A percentile compares a stretch with the other conserved stretches of the same genome.
Evolutionary conservation across 306 rosid species (phyloP).

Genomic region (barrel medic (Medicago truncatula)): DNA sequence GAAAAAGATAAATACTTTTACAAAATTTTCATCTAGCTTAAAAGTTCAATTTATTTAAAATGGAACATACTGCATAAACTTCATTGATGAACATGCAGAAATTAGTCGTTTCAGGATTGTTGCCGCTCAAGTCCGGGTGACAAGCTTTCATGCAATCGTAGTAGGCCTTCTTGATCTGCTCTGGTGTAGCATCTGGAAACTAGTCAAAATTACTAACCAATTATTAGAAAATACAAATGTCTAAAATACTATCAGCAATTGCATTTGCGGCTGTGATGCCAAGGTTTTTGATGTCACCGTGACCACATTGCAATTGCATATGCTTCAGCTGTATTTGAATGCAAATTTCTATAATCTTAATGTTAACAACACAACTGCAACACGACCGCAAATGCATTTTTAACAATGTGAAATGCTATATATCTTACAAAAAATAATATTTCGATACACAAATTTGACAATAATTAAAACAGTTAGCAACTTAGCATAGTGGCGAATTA

Average conservation of each 20-base stretch:
- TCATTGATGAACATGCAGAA: slow-evolving; percentile 88
- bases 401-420: background rate
- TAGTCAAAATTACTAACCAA: slow-evolving; percentile 41
- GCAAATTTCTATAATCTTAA: background rate
- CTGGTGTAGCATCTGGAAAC: slow-evolving; percentile 86
- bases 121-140: slow-evolving; percentile 86
- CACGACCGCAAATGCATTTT: background rate
- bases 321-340: background rate
- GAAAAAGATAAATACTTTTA: background rate
- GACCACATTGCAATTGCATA: background rate
- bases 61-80: slow-evolving; percentile 66
- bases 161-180: slow-evolving; percentile 74
- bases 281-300: background rate
- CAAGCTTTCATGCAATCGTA: slow-evolving; percentile 88
- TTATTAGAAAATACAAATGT: slow-evolving; percentile 18
- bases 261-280: background rate
- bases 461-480: too few species aligned
- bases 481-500: too few species aligned
- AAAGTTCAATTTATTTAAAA: slow-evolving; percentile 9
- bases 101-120: slow-evolving; percentile 71
- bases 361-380: background rate
- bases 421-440: too few species aligned
- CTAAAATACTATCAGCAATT: background rate
- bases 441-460: too few species aligned
- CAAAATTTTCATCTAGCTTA: slow-evolving; percentile 25